A percentile compares a stretch with the other conserved stretches of the same genome.
Conservation (phyloP, 441 rosid genomes). For the Erodium trifolium region DNA sequence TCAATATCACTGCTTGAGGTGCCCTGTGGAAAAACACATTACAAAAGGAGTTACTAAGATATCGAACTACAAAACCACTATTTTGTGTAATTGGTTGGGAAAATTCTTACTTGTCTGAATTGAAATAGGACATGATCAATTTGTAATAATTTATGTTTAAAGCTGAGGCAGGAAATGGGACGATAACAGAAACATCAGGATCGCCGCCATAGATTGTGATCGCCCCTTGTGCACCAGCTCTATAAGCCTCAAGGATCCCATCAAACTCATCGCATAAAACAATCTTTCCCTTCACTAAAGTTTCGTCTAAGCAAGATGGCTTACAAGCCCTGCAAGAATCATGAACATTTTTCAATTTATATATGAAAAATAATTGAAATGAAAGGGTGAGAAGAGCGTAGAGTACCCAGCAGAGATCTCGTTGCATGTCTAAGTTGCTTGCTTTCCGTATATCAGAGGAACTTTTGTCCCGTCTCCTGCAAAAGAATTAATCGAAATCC, state of each 20-base stretch:
- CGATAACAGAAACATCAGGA: slow-evolving; percentile 9
- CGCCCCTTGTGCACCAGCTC: slow-evolving; percentile 25
- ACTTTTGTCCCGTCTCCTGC: slow-evolving; percentile 21
- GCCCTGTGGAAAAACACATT: slow-evolving; percentile 17
- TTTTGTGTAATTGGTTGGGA: too few relatives aligned
- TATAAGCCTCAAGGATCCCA: background rate
- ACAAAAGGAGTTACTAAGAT: too few relatives aligned
- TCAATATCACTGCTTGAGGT: slow-evolving; percentile 31
- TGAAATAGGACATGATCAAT: slow-evolving; percentile 18
- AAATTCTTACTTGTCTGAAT: slow-evolving; percentile 24
- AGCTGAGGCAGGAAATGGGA: slow-evolving; percentile 25
- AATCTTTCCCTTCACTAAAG: slow-evolving; percentile 32
- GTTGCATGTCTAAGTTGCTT: slow-evolving; percentile 14
- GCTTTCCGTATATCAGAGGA: slow-evolving; percentile 13
- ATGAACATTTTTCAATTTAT: too few relatives aligned
- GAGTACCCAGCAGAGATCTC: slow-evolving; percentile 20
- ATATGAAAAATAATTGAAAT: background rate
- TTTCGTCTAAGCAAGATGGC: slow-evolving; percentile 16
- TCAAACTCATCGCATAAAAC: slow-evolving; percentile 15
- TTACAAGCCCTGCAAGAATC: too few relatives aligned
- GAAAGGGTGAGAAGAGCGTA: background rate
- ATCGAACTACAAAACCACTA: too few relatives aligned
- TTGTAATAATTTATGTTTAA: slow-evolving; percentile 11
- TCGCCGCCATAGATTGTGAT: background rate
- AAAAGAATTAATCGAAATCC: slow-evolving; percentile 37